Evolutionary conservation across 2,329 filamentous ascomycete species (phyloP).

Genomic region (Verticillium alfalfae): DNA sequence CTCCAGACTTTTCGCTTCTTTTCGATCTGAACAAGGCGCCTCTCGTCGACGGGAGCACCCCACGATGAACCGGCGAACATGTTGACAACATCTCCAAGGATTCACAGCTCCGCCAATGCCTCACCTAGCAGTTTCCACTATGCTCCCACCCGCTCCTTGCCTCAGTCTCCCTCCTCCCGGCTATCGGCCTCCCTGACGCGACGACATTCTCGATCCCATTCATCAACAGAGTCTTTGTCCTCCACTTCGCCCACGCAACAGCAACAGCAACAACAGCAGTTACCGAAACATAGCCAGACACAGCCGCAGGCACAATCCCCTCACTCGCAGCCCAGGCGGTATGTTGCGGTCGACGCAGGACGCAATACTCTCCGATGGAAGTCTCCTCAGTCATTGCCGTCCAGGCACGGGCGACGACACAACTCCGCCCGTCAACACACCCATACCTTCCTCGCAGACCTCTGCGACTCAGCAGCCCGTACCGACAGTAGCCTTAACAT

Average conservation of each 20-base stretch:
- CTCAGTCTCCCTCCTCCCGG: slow-evolving; percentile 32
- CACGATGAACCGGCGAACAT: slow-evolving; percentile 49
- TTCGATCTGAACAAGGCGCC: background rate
- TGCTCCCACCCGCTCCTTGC: slow-evolving; percentile 38
- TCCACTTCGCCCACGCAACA: slow-evolving; percentile 18
- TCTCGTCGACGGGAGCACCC: background rate
- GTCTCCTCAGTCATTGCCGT: slow-evolving; percentile 15
- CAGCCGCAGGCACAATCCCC: slow-evolving; percentile 10
- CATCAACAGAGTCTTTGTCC: slow-evolving; percentile 20
- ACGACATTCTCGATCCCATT: slow-evolving; percentile 29
- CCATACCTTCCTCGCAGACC: slow-evolving; percentile 1
- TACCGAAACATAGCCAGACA: slow-evolving; percentile 10
- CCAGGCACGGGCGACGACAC: slow-evolving; percentile 19
- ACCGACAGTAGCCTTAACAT: background rate
- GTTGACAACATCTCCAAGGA: slow-evolving; percentile 53
- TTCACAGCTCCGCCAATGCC: slow-evolving; percentile 44
- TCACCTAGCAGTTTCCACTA: slow-evolving; percentile 45
- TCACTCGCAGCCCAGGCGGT: slow-evolving; percentile 25
- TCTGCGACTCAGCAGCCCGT: slow-evolving; percentile 7
- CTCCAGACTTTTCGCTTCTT: background rate
- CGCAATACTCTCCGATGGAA: slow-evolving; percentile 45
- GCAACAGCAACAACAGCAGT: slow-evolving; percentile 14
- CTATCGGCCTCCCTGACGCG: slow-evolving; percentile 33
- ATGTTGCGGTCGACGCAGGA: slow-evolving; percentile 43
- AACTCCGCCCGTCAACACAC: background rate